Evolutionary conservation across 2,329 filamentous ascomycete species (phyloP).

Genomic region (Fusarium neocosmosporiellum): DNA sequence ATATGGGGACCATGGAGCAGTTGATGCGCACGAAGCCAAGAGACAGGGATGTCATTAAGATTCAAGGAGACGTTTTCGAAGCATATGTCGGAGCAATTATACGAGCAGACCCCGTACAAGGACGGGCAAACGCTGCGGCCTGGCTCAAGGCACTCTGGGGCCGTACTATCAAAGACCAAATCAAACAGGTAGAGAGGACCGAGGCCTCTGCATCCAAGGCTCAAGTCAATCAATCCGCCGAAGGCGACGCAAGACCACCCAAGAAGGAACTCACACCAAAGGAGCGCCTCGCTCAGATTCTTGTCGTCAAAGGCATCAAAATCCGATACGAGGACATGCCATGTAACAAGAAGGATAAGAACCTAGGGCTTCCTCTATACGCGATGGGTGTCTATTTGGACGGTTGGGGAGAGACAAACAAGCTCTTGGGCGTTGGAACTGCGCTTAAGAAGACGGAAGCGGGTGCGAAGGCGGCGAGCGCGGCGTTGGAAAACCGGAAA

Average conservation of each 20-base stretch:
- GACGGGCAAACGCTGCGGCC: constrained; percentile 68
- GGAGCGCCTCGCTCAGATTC: constrained; percentile 45
- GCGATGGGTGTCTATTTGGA: constrained; percentile 73
- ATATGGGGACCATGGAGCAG: constrained; percentile 48
- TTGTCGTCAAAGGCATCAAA: constrained; percentile 68
- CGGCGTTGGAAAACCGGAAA: constrained; percentile 74
- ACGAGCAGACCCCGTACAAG: constrained; percentile 71
- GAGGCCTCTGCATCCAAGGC: background rate
- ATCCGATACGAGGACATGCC: constrained; percentile 71
- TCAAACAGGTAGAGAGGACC: constrained; percentile 55
- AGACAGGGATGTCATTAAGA: constrained; percentile 72
- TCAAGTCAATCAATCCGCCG: background rate
- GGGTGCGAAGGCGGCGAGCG: constrained; percentile 71
- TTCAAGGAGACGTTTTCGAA: constrained; percentile 89
- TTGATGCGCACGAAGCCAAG: constrained; percentile 47
- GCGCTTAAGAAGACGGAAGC: constrained; percentile 77
- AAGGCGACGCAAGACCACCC: background rate
- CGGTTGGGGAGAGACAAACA: constrained; percentile 74
- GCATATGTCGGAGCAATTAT: constrained; percentile 87
- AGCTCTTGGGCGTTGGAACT: constrained; percentile 71
- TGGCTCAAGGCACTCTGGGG: constrained; percentile 86
- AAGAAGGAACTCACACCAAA: constrained; percentile 40
- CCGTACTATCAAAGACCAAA: constrained; percentile 68
- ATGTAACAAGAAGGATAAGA: constrained; percentile 63
- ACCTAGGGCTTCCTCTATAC: constrained; percentile 66